These are phyloP conservation scores for Colletotrichum coccodes DNA, from an alignment of 2,329 filamentous ascomycete species.

Conservation along the genomic window DNA sequence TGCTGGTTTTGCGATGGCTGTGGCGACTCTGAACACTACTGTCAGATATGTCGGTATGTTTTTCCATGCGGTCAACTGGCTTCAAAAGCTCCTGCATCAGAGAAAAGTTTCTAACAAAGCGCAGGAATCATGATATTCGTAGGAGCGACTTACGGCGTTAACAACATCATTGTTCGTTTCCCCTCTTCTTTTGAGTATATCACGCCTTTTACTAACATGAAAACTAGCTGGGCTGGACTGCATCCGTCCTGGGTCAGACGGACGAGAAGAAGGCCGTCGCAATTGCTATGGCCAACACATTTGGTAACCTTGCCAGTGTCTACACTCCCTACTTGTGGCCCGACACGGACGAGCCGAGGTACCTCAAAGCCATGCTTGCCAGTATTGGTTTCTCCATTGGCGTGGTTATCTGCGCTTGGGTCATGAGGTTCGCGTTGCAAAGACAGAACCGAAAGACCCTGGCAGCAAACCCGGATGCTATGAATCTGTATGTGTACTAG, in stretches of 20 bases:
- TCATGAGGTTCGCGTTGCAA: constrained; percentile 45
- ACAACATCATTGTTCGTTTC: constrained; percentile 47
- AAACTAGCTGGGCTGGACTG: constrained; percentile 56
- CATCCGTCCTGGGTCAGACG: constrained; percentile 52
- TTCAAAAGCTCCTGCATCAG: background rate
- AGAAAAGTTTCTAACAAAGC: background rate
- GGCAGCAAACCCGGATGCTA: constrained; percentile 33
- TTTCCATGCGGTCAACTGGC: accelerated
- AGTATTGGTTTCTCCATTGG: constrained; percentile 41
- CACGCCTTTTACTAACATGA: constrained; percentile 42
- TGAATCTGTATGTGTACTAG: constrained; percentile 43
- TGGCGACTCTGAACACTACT: constrained; percentile 35
- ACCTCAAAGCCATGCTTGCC: constrained; percentile 36
- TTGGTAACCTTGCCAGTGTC: constrained; percentile 26
- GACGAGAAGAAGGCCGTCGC: constrained; percentile 58
- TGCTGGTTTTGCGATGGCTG: constrained; percentile 37
- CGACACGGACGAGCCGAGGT: constrained; percentile 20
- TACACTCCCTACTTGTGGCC: constrained; percentile 34
- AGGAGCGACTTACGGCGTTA: constrained; percentile 49
- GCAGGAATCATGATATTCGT: constrained; percentile 48
- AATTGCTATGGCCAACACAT: constrained; percentile 41
- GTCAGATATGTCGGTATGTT: constrained; percentile 26
- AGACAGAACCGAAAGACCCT: constrained; percentile 46
- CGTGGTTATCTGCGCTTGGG: constrained; percentile 48
- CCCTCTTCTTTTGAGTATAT: constrained; percentile 33